Base-by-base conservation (phyloP, 345 rosid genomes). In the Syzygium aqueum region DNA sequence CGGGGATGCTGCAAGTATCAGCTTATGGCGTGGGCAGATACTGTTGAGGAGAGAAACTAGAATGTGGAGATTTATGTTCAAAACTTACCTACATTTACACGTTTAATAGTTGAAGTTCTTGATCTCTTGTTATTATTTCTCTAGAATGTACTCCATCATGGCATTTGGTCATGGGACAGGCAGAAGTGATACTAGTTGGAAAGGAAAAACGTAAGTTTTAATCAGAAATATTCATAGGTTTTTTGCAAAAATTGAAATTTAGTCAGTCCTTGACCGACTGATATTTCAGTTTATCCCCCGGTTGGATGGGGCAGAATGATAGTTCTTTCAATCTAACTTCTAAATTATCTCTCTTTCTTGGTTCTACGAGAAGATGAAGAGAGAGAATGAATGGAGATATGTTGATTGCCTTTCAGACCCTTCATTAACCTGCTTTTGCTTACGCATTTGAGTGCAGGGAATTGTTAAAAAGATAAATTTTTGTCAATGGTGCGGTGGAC, bases 401-500 rank as follows among this genome's bases (percentile, higher is more conserved):
- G 49, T 73, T 73, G 82, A 49, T 73, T 73, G 82, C 82, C 82
- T 73, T 33, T 73, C 33, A 73, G 25, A 1, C 12, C 85, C 19
- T 8, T 51, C 40, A 53, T 51, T 85, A 52, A 52, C 19, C 43
- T 85, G 61, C 65, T 54, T 37, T 85, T 87, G 53, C 73, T 51
- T 51, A 9, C 11, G 3, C 22, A 52, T 22, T 37, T 50, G 83
- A 51, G 13, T 83, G 80, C 91, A 95, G 99, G 96, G 94, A 2
- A 92, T 89, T 90, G 94, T 84, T 30, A 92, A 90, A 73, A 97
- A 89, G 92, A 94, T 95, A 87, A 95, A 93, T 85, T 97, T 96
- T 87, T 97, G 99, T 89, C 99, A 96, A 91, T 95, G 96, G 98
- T 97, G 99, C 91, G 99, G 99, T 86, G 98, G 98, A 51, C 91